Percentiles rank a stretch among this genome's conserved stretches.
These are phyloP conservation scores for Salix udensis DNA, from an alignment of 345 rosid species.

Conservation along the genomic window DNA sequence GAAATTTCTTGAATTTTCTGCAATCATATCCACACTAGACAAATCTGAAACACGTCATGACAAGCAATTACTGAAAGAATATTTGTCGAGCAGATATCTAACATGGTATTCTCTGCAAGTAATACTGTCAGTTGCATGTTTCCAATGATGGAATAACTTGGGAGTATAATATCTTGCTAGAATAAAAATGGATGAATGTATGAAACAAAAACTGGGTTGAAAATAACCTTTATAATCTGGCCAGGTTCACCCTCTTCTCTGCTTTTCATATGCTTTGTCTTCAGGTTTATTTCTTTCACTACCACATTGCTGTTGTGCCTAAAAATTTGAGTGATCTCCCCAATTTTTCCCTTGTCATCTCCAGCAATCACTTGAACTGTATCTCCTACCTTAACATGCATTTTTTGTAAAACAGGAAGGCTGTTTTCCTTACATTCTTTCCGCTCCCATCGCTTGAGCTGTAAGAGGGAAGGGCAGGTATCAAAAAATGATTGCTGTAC, in stretches of 20 bases:
- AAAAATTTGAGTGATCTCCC: slow-evolving; percentile 67
- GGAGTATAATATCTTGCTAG: not conserved
- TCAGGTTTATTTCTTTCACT: slow-evolving; percentile 72
- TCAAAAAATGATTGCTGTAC: not conserved
- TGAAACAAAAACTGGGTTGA: not conserved
- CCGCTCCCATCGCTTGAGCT: slow-evolving; percentile 89
- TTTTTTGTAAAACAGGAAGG: slow-evolving; percentile 79
- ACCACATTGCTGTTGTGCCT: slow-evolving; percentile 76
- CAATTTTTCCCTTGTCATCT: slow-evolving; percentile 78
- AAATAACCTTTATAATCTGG: slow-evolving; percentile 73
- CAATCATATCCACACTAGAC: not conserved
- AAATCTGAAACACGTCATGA: not conserved
- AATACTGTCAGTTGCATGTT: not conserved
- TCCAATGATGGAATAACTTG: not conserved
- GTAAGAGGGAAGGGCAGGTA: slow-evolving; percentile 11
- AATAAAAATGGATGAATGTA: not conserved
- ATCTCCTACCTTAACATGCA: slow-evolving; percentile 92
- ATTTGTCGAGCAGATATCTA: not conserved
- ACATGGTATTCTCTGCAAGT: not conserved
- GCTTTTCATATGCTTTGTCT: slow-evolving; percentile 93
- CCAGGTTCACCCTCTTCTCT: slow-evolving; percentile 80
- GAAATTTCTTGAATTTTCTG: not conserved
- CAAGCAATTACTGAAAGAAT: not conserved
- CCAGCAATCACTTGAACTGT: slow-evolving; percentile 79
- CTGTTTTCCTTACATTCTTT: slow-evolving; percentile 89